phyloP scores from a whole-genome alignment of 192 early-diverging fungal species.

The Entomortierella lignicola region DNA sequence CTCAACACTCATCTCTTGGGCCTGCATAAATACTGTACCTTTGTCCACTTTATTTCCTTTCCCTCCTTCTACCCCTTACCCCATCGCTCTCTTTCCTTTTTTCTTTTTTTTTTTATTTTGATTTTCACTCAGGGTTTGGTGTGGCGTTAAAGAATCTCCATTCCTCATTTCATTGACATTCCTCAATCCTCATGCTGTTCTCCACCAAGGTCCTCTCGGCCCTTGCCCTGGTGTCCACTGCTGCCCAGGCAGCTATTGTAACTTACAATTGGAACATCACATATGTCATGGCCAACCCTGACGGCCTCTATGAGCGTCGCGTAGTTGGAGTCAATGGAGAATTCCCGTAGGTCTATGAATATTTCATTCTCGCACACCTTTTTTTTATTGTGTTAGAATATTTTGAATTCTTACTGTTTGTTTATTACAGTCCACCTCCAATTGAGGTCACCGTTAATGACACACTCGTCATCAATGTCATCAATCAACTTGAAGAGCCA shows the following conservation, averaged over 20 bases:
- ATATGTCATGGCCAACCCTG: constrained; percentile 73
- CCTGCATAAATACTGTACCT: too few species aligned
- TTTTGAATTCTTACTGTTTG: too few species aligned
- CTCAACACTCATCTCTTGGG: not conserved
- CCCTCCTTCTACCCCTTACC: too few species aligned
- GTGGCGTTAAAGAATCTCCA: too few species aligned
- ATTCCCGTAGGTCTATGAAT: constrained; percentile 66
- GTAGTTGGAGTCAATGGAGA: constrained; percentile 75
- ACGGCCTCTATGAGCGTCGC: constrained; percentile 69
- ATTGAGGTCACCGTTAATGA: constrained; percentile 61
- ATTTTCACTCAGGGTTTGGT: too few species aligned
- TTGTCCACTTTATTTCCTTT: not conserved
- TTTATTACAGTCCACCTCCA: constrained; percentile 34
- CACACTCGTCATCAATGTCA: constrained; percentile 59
- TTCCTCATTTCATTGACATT: not conserved
- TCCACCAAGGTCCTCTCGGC: constrained; percentile 48
- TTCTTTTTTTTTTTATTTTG: too few species aligned
- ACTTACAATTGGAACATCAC: constrained; percentile 78
- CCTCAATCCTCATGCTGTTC: constrained; percentile 23
- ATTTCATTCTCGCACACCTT: not conserved
- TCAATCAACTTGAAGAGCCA: constrained; percentile 53
- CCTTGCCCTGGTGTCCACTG: constrained; percentile 41
- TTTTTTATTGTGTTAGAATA: not conserved
- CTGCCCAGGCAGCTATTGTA: constrained; percentile 64
- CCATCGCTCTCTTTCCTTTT: too few species aligned